Evolutionary conservation across 202 grass and related monocot species (phyloP).

Genomic region (Zoysia matrella): DNA sequence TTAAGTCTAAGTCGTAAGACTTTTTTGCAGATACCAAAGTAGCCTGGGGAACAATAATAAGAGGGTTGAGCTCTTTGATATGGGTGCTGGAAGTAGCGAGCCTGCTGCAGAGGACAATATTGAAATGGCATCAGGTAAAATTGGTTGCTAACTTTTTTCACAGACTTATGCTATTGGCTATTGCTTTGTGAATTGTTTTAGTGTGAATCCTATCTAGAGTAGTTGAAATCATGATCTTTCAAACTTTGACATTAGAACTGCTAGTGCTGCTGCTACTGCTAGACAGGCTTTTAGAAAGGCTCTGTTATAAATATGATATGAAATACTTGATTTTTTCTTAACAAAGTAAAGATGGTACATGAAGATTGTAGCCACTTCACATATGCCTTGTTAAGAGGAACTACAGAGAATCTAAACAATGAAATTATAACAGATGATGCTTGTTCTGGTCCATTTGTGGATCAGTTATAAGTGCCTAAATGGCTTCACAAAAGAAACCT

Average conservation of each 20-base stretch:
- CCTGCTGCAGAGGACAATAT: conserved; percentile 76
- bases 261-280: neutral
- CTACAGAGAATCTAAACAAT: neutral
- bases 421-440: conserved; percentile 1
- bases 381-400: neutral
- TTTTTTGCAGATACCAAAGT: conserved; percentile 83
- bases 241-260: conserved; percentile 7
- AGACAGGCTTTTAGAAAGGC: neutral
- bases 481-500: no score
- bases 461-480: conserved; percentile 2
- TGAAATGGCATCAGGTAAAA: conserved; percentile 92
- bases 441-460: neutral
- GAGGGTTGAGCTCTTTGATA: conserved; percentile 91
- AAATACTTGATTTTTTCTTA: neutral
- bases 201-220: neutral
- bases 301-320: neutral
- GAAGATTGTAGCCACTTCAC: conserved; percentile 12
- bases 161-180: neutral
- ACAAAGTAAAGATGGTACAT: neutral
- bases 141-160: neutral
- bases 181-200: neutral
- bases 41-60: conserved; percentile 89
- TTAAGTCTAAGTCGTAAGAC: conserved; percentile 10
- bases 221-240: neutral
- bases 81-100: conserved; percentile 72